Conservation (phyloP, 148 eudicot genomes). For the Euryodendron excelsum region DNA sequence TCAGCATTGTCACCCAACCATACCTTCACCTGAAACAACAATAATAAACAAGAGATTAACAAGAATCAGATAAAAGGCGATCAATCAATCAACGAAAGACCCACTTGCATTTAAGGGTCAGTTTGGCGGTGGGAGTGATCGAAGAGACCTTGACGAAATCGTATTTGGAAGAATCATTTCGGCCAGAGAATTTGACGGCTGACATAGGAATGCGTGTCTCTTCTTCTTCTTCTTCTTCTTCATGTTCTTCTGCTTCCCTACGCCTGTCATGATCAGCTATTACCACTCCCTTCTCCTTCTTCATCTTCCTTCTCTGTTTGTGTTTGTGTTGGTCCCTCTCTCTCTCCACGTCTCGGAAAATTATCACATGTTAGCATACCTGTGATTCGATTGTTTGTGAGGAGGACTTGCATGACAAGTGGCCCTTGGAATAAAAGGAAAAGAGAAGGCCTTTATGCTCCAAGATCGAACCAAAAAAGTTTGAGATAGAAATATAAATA, state of each 20-base stretch:
- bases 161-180: conserved; percentile 91
- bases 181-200: conserved; percentile 46
- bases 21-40: conserved; percentile 68
- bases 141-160: conserved; percentile 85
- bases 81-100: neutral
- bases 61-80: neutral
- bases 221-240: conserved; percentile 28
- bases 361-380: no score
- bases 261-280: conserved; percentile 20
- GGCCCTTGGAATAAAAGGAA: no score
- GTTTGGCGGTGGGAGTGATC: neutral
- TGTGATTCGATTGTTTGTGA: no score
- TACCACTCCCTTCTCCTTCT: conserved; percentile 59
- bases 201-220: conserved; percentile 12
- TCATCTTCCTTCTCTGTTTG: conserved; percentile 28
- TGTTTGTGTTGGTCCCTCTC: no score
- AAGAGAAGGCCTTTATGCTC: no score
- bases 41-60: neutral
- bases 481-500: no score
- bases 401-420: no score
- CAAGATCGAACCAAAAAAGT: no score
- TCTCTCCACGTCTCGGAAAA: no score
- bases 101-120: neutral
- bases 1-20: conserved; percentile 99
- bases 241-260: conserved; percentile 6